phyloP scores from a whole-genome alignment of 345 rosid species.

The Hibiscus mutabilis region DNA sequence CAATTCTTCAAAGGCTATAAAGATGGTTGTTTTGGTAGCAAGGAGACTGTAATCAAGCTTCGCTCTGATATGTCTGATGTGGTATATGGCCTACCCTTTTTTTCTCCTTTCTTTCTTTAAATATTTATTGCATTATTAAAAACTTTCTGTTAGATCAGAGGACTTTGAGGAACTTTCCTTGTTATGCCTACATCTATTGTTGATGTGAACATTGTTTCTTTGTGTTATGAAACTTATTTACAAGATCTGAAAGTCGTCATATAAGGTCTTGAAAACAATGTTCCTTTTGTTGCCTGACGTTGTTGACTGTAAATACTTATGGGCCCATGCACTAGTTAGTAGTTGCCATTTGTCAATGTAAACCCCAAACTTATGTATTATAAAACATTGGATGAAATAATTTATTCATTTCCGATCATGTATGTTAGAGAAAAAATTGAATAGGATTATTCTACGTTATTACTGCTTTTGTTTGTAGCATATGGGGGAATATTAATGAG shows the following conservation, averaged over 20 bases:
- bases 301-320: not conserved
- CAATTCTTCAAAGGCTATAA: conserved; percentile 40
- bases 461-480: not conserved
- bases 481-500: not conserved
- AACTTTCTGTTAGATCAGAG: not conserved
- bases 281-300: not conserved
- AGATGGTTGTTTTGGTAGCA: conserved; percentile 12
- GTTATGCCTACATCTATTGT: not conserved
- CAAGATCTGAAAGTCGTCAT: not conserved
- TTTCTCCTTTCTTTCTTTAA: not conserved
- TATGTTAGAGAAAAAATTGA: not conserved
- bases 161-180: not conserved
- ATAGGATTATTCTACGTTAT: not conserved
- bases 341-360: not conserved
- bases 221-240: not conserved
- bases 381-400: too few relatives aligned
- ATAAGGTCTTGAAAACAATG: not conserved
- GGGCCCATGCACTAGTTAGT: not conserved
- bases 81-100: conserved; percentile 20
- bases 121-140: not conserved
- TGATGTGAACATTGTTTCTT: not conserved
- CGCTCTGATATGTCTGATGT: conserved; percentile 65
- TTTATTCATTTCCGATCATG: not conserved
- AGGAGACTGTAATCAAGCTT: conserved; percentile 70
- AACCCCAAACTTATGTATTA: not conserved